Conservation (phyloP, 2,329 filamentous ascomycete species). For the Zasmidium angulare region DNA sequence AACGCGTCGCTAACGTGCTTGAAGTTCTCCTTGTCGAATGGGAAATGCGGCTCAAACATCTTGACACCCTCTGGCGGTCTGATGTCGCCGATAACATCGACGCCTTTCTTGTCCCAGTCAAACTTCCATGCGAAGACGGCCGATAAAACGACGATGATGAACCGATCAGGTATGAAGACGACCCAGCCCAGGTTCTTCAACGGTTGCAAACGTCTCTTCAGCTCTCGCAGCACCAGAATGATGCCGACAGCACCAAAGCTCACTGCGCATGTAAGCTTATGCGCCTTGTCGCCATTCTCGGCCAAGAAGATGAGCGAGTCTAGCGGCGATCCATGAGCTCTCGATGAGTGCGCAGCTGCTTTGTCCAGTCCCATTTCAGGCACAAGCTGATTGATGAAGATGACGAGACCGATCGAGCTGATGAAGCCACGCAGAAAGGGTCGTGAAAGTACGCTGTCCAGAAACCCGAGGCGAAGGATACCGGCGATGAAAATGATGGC, state of each 20-base stretch:
- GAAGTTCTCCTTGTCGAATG: constrained; percentile 74
- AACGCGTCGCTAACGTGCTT: constrained; percentile 81
- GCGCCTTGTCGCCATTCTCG: constrained; percentile 63
- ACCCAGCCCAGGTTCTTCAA: constrained; percentile 66
- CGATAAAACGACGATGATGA: constrained; percentile 82
- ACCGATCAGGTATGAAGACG: constrained; percentile 88
- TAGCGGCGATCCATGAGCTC: constrained; percentile 80
- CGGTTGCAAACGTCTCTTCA: constrained; percentile 79
- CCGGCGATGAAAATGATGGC: constrained; percentile 87
- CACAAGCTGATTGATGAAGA: constrained; percentile 90
- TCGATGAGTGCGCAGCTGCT: constrained; percentile 61
- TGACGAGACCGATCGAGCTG: constrained; percentile 93
- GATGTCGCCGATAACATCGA: constrained; percentile 80
- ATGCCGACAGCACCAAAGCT: constrained; percentile 77
- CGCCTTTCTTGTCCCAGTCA: constrained; percentile 74
- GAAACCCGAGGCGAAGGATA: constrained; percentile 79
- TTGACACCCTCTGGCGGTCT: constrained; percentile 63
- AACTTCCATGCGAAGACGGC: constrained; percentile 75
- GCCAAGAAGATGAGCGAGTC: constrained; percentile 82
- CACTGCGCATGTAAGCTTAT: constrained; percentile 73
- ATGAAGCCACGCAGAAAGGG: constrained; percentile 95
- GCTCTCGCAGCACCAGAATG: constrained; percentile 80
- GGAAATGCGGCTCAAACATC: constrained; percentile 80
- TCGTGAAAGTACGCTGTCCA: constrained; percentile 90
- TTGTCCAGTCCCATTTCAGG: constrained; percentile 78